Conservation (phyloP, 2,329 filamentous ascomycete genomes). For the Claviceps paspali region DNA sequence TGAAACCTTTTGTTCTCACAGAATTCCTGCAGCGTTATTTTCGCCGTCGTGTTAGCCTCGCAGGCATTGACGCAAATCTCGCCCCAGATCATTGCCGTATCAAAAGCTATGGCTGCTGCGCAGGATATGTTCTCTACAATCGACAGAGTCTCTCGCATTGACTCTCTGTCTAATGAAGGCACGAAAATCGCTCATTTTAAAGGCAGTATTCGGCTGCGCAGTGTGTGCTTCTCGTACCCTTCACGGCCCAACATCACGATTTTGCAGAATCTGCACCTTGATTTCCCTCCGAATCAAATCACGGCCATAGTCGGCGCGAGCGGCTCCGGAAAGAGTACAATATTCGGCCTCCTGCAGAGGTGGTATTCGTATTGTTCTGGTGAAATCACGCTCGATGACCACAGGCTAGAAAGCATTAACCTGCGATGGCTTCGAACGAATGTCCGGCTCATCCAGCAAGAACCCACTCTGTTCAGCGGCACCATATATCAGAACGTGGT, state of each 20-base stretch:
- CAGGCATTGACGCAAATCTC: constrained; percentile 31
- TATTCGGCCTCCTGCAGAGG: constrained; percentile 40
- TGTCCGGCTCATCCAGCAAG: constrained; percentile 38
- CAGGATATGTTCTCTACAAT: constrained; percentile 31
- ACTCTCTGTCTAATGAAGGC: constrained; percentile 26
- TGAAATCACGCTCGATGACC: constrained; percentile 27
- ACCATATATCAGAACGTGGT: constrained; percentile 36
- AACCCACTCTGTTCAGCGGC: constrained; percentile 37
- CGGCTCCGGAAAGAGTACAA: constrained; percentile 43
- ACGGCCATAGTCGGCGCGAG: constrained; percentile 43
- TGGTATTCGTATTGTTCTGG: constrained; percentile 40
- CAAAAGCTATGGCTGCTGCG: constrained; percentile 30
- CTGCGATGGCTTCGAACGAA: constrained; percentile 37
- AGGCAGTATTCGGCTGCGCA: constrained; percentile 31
- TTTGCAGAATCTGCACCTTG: not conserved
- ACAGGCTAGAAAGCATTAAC: constrained; percentile 28
- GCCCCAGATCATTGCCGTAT: constrained; percentile 29
- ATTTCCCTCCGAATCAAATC: constrained; percentile 18
- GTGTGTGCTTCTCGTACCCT: constrained; percentile 29
- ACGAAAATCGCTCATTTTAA: constrained; percentile 12
- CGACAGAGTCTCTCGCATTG: constrained; percentile 27
- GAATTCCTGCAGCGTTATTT: constrained; percentile 23
- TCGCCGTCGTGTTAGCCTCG: constrained; percentile 30
- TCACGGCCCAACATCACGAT: constrained; percentile 1
- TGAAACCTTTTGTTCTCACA: no score